Base-by-base conservation (phyloP, 371 early-diverging fungal genomes). In the Mortierella sp. region DNA sequence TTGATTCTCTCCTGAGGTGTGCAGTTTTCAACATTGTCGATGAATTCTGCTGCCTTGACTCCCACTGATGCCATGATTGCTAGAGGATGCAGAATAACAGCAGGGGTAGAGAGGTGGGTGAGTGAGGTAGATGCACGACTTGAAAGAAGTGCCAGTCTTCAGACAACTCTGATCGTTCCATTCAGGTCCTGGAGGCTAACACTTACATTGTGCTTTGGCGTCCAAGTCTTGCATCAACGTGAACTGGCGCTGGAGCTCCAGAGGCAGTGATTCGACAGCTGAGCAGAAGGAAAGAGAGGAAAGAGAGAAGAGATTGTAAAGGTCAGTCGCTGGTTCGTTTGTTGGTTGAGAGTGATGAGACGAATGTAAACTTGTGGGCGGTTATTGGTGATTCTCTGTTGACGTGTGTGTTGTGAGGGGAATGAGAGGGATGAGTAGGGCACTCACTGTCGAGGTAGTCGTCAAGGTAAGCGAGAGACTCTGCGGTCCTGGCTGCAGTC, bases 221-320 rank as follows among this genome's bases (percentile, higher is more conserved):
- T 97, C 98, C 58, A 98, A 90, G 87, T 97, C 98, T 32, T 95
- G 93, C 94, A 98, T 93, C 79, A 97, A 89, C 2, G 97, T 94
- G 71, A 97, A 97, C 75, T 97, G 97, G 48, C 98, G 91, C 77
- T 96, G 96, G 38, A 98, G 90, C 83, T 98, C 98, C 63, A 94
- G 86, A 4, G 98, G 98, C n/a, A 98, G 90, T 0, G 97, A 93
- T 87, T 98, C 98, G 78, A 98, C 87, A 44, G 95, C 96, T 96
- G 75, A 49, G 24, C 27, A 76, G n/a, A 18, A 29, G 55, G 46
- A 43, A 71, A 49, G 35, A n/a, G 60, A 71, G 10, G 48, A 60
- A 56, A 51, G 4, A 2, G 58, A 21, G 55, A 60, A 49, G 38
- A 46, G 75, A 48, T 27, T 16, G 72, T 11, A n/a, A 70, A 55